phyloP scores from a whole-genome alignment of 495 filamentous ascomycete species.

The Collariella sp. region DNA sequence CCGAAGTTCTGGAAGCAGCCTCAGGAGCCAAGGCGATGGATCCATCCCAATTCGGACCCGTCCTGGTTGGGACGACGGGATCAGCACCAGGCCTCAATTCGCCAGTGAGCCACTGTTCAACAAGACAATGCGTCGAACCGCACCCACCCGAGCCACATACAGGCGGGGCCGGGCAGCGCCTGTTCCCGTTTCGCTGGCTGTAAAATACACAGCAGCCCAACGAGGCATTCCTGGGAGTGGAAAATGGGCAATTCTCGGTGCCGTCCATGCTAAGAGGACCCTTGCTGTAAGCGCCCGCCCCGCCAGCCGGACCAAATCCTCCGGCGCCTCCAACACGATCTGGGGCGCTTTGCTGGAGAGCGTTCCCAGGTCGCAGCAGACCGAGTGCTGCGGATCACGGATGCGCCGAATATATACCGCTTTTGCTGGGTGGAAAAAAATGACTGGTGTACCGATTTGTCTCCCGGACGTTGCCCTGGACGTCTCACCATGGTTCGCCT shows the following conservation, averaged over 20 bases:
- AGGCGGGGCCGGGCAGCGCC: not conserved
- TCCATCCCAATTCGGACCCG: no score
- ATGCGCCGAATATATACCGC: slow-evolving; percentile 20
- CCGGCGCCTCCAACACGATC: not conserved
- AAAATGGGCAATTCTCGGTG: no score
- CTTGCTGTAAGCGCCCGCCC: slow-evolving; percentile 27
- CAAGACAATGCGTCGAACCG: no score
- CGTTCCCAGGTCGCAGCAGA: slow-evolving; percentile 22
- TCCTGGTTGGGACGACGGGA: no score
- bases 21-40: no score
- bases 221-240: not conserved
- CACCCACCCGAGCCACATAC: no score
- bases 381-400: slow-evolving; percentile 17
- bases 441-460: not conserved
- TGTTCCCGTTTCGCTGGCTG: not conserved
- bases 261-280: no score
- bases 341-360: slow-evolving; percentile 19
- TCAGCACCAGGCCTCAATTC: no score
- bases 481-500: slow-evolving; percentile 27
- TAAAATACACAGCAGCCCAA: not conserved
- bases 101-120: no score
- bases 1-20: no score
- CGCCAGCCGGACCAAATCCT: not conserved
- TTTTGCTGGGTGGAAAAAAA: slow-evolving; percentile 17
- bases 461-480: slow-evolving; percentile 12